Evolutionary conservation across 768 basidiomycete species (phyloP), one percentile per base, ranked within the genome.

Genomic region (Boletus vermiculosoides): DNA sequence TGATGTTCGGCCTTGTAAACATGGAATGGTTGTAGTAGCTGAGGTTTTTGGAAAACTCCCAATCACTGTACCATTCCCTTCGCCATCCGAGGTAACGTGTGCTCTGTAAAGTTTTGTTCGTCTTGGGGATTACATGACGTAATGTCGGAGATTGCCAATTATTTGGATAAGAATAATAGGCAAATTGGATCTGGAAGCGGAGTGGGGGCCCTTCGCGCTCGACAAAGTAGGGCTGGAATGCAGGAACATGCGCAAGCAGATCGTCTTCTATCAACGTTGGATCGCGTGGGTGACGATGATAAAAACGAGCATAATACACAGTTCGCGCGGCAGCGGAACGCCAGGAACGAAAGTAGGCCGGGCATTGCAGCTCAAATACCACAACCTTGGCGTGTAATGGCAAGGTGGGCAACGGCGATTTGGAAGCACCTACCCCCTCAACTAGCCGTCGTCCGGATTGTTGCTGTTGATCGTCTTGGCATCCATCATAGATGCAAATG

Each of bases 341-440:
- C 80, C 80, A 81, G 33, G 72, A 60, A 18, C 63, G 58, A 54
- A 78, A 71, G 8, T 55, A 52, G 1, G 36, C 11, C 0, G 80
- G 80, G 39, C 70, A 70, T 12, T 53, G 48, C 11, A 79, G 57
- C 46, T 81, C 78, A 45, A 81, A 81, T 2, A 79, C 63, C 4
- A 71, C 62, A 0, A 63, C 59, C 49, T 72, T 64, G 0, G 66
- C 64, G 7, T 59, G 40, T 12, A 61, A 10, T 5, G 12, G 16
- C 18, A 72, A n/a, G 80, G 56, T 1, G 76, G 80, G 77, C 76
- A 78, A 55, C 78, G 79, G 47, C 75, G 68, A 9, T 74, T 62
- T 2, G n/a, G 9, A 44, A 25, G 8, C 42, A 4, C 10, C 22
- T 4, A 18, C 23, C 2, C 9, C 15, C 16, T 3, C 42, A 16